phyloP scores from a whole-genome alignment of 2,329 filamentous ascomycete genomes.

The Microcera coccophila region DNA sequence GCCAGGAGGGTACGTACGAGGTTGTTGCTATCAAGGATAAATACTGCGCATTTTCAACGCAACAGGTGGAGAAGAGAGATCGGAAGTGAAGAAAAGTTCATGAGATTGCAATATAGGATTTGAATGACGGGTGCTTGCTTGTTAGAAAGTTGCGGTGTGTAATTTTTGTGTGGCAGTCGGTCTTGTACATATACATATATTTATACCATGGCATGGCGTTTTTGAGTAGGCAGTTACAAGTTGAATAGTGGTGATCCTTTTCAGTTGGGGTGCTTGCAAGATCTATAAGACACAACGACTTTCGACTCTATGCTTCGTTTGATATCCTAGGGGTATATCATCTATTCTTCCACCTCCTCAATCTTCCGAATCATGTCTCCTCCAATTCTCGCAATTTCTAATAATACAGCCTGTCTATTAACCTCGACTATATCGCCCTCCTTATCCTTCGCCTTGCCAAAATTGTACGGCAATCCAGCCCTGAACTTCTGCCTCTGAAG shows the following conservation, averaged over 20 bases:
- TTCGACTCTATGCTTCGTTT: no score
- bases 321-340: no score
- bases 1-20: conserved; percentile 95
- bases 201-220: conserved; percentile 41
- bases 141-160: no score
- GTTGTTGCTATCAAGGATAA: conserved; percentile 94
- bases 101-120: not conserved
- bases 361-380: conserved; percentile 66
- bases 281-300: no score
- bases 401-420: conserved; percentile 63
- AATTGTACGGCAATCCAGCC: conserved; percentile 65
- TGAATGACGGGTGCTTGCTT: not conserved
- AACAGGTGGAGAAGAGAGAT: conserved; percentile 52
- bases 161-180: conserved; percentile 2
- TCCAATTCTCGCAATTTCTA: conserved; percentile 68
- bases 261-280: no score
- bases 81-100: conserved; percentile 30
- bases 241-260: conserved; percentile 27
- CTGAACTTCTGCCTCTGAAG: conserved; percentile 60
- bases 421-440: conserved; percentile 53
- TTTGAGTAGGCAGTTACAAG: conserved; percentile 22
- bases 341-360: conserved; percentile 41
- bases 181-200: conserved; percentile 33
- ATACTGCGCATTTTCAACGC: conserved; percentile 82
- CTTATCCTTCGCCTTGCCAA: conserved; percentile 20